Base-by-base conservation (phyloP, 768 basidiomycete species). In the Psilocybe cubensis region DNA sequence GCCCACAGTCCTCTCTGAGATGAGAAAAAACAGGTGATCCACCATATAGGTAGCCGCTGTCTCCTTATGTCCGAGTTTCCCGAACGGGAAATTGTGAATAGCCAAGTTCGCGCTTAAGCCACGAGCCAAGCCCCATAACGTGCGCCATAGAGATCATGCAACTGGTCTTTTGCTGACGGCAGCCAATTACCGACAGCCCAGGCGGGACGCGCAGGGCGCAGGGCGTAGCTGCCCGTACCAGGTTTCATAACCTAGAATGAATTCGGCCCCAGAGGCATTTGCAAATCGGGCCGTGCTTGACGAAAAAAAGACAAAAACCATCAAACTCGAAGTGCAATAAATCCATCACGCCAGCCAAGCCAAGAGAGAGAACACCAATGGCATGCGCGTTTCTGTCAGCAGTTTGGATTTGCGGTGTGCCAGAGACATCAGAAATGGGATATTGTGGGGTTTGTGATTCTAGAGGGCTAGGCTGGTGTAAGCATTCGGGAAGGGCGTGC, bases 21-120 rank as follows among this genome's bases (percentile, higher is more conserved):
- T 38, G 35, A 38, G 35, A 12, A 38, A 12, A 38, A n/a, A n/a
- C n/a, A n/a, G n/a, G n/a, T 38, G 35, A 38, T 38, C 35, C 35
- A 29, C 25, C 20, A 29, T 21, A 25, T 27, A 20, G 27, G 27
- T 48, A 24, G 33, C 8, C 17, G 55, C 25, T 33, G 40, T 18
- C 23, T 31, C 29, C 24, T 50, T 51, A 57, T 51, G 42, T 57
- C 56, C 49, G 56, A 51, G 14, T 29, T 51, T 25, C 49, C 41
- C 28, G 18, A 45, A 50, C 21, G 11, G 41, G 21, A 44, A 3
- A n/a, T n/a, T 18, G n/a, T 8, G 3, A 12, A 18, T 10, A 18
- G 6, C 11, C 27, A 31, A 46, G 25, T 12, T 4, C 10, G 14
- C 14, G 6, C 46, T 4, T 20, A 14, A 38, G 35, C 35, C 35